Percentiles rank a stretch among this genome's conserved stretches.
These are phyloP conservation scores for Magnolia officinalis DNA, from an alignment of 164 flowering plant species.

Conservation along the genomic window DNA sequence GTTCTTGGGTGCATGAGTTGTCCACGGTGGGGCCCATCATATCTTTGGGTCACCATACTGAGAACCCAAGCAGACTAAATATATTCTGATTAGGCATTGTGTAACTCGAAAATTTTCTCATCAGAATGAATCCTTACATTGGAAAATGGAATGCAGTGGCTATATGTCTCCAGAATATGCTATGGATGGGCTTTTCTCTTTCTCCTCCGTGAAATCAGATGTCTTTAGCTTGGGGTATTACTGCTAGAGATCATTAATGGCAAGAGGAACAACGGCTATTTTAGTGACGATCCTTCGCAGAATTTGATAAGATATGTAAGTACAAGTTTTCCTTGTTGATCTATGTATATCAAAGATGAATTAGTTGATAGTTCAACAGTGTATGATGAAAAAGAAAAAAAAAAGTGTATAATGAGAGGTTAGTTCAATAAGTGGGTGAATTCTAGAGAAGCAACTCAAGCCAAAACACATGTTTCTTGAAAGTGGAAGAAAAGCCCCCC, in stretches of 20 bases:
- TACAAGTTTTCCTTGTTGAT: neutral
- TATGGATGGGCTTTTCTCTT: slow-evolving; percentile 42
- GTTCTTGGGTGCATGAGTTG: neutral
- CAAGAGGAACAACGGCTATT: slow-evolving; percentile 20
- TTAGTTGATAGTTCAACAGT: neutral
- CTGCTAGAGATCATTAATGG: slow-evolving; percentile 49
- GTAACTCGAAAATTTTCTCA: neutral
- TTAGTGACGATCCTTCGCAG: neutral
- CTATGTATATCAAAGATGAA: neutral
- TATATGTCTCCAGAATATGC: slow-evolving; percentile 62
- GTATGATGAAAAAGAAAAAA: no score
- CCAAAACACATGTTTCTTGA: neutral
- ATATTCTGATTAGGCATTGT: neutral
- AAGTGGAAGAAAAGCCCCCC: no score
- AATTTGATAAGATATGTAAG: slow-evolving; percentile 1
- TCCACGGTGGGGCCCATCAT: neutral
- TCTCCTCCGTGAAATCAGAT: slow-evolving; percentile 51
- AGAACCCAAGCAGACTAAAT: neutral
- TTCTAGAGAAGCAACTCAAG: neutral
- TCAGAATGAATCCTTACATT: neutral
- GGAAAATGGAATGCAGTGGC: slow-evolving; percentile 30
- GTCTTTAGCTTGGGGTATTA: slow-evolving; percentile 53
- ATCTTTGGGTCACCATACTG: neutral
- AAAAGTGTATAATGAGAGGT: no score
- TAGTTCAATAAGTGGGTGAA: neutral